These are phyloP conservation scores for Akebia trifoliata DNA, from an alignment of 164 flowering plant genomes.

Conservation along the genomic window DNA sequence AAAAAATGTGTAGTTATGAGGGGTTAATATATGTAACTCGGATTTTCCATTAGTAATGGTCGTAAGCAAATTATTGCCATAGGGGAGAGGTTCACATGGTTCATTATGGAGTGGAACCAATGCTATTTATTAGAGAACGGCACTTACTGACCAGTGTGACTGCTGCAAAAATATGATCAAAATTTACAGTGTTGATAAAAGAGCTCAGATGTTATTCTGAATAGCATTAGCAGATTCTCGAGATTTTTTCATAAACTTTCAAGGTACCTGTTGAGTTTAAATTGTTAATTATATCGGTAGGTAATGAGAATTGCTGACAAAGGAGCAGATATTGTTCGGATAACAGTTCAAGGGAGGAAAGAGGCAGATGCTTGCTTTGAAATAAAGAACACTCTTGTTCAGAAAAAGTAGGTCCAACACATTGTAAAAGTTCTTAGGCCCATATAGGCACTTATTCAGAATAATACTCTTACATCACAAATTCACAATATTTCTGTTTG, in stretches of 20 bases:
- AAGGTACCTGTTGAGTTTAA: constrained; percentile 3
- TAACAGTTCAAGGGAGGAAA: constrained; percentile 95
- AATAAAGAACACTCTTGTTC: constrained; percentile 82
- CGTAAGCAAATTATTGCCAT: no score
- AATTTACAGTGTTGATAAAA: background rate
- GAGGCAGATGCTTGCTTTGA: constrained; percentile 98
- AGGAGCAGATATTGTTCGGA: constrained; percentile 94
- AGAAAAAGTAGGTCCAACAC: constrained; percentile 63
- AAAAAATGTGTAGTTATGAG: no score
- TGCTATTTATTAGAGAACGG: background rate
- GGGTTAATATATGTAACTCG: no score
- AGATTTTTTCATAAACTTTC: background rate
- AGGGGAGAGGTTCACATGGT: no score
- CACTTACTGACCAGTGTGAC: background rate
- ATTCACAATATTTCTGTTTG: constrained; percentile 4
- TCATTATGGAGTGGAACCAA: no score
- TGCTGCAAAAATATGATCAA: background rate
- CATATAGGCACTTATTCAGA: background rate
- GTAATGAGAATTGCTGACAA: constrained; percentile 94
- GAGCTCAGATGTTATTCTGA: background rate
- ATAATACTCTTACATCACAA: no score
- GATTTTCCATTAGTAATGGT: no score
- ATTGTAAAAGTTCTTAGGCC: background rate
- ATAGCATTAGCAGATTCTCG: background rate
- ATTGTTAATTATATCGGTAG: constrained; percentile 34